Percentiles rank a stretch among this genome's conserved stretches.
These are phyloP conservation scores for Trypanosoma grayi DNA, from an alignment of 208 protist genomes.

Conservation along the genomic window DNA sequence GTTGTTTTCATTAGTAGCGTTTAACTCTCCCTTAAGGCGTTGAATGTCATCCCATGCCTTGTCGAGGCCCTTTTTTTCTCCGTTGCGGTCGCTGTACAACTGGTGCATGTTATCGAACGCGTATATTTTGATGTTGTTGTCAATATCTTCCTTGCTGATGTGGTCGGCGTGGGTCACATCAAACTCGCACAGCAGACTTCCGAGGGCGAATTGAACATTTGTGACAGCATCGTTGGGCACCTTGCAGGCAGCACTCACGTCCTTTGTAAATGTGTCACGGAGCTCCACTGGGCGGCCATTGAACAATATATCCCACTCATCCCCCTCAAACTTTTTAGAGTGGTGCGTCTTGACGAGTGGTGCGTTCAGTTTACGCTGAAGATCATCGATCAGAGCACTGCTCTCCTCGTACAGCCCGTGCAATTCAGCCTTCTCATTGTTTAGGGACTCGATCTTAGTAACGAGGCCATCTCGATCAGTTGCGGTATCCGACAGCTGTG, in stretches of 20 bases:
- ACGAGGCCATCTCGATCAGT: conserved; percentile 5
- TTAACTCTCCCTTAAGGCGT: too few relatives aligned
- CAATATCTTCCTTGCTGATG: conserved; percentile 17
- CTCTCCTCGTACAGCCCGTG: background rate
- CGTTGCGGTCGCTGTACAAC: conserved; percentile 21
- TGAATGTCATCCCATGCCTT: too few relatives aligned
- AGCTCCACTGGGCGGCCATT: conserved; percentile 25
- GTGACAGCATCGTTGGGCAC: conserved; percentile 18
- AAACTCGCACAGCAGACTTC: conserved; percentile 31
- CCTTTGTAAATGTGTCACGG: conserved; percentile 19
- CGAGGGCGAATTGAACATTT: conserved; percentile 25
- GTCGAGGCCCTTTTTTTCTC: conserved; percentile 25
- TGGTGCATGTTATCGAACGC: conserved; percentile 24
- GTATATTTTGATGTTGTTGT: conserved; percentile 15
- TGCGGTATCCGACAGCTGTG: conserved; percentile 5
- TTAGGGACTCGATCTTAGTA: background rate
- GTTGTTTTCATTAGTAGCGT: too few relatives aligned
- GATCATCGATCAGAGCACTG: background rate
- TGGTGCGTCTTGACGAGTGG: conserved; percentile 15
- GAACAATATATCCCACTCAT: conserved; percentile 29
- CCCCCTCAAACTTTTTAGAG: conserved; percentile 26
- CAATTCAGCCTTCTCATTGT: background rate
- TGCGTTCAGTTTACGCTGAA: background rate
- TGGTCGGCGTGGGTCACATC: conserved; percentile 13
- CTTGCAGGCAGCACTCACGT: conserved; percentile 32